A percentile compares a stretch with the other conserved stretches of the same genome.
Evolutionary conservation across 2,329 filamentous ascomycete species (phyloP).

Genomic region (Cladosporium cucumerinum): DNA sequence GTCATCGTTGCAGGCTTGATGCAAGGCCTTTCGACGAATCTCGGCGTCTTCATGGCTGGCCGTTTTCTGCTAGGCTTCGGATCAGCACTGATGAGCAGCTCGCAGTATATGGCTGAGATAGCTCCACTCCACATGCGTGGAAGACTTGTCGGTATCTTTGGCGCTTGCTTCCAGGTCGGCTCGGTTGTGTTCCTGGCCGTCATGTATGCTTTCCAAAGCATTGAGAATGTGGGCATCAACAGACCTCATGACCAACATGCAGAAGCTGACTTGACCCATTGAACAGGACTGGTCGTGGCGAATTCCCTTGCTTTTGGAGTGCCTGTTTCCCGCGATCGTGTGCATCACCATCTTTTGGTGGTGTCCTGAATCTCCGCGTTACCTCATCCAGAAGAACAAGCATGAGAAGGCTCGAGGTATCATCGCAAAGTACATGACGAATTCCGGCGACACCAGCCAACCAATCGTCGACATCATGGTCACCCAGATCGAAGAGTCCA

Average conservation of each 20-base stretch:
- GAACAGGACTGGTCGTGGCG: slow-evolving; percentile 19
- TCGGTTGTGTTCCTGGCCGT: slow-evolving; percentile 43
- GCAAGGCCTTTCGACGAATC: slow-evolving; percentile 32
- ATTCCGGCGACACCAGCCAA: slow-evolving; percentile 38
- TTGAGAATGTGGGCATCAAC: slow-evolving; percentile 20
- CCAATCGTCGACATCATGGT: slow-evolving; percentile 44
- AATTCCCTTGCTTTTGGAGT: slow-evolving; percentile 6
- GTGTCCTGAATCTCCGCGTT: not conserved
- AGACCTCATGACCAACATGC: not conserved
- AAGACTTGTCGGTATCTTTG: slow-evolving; percentile 47
- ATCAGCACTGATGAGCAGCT: slow-evolving; percentile 38
- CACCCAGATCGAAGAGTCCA: slow-evolving; percentile 45
- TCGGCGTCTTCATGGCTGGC: slow-evolving; percentile 39
- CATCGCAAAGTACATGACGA: slow-evolving; percentile 44
- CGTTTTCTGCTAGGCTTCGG: slow-evolving; percentile 40
- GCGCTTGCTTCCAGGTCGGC: slow-evolving; percentile 47
- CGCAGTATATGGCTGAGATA: slow-evolving; percentile 41
- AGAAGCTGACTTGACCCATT: not conserved
- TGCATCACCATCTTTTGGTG: slow-evolving; percentile 42
- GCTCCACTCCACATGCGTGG: slow-evolving; percentile 36
- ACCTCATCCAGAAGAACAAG: not conserved
- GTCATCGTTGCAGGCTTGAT: slow-evolving; percentile 46
- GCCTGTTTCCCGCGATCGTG: slow-evolving; percentile 26
- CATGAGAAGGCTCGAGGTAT: slow-evolving; percentile 19
- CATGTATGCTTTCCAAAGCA: slow-evolving; percentile 42